Evolutionary conservation across 129 eudicot species (phyloP), one percentile per base, ranked within the genome.

Genomic region (Kitagawia praeruptora): DNA sequence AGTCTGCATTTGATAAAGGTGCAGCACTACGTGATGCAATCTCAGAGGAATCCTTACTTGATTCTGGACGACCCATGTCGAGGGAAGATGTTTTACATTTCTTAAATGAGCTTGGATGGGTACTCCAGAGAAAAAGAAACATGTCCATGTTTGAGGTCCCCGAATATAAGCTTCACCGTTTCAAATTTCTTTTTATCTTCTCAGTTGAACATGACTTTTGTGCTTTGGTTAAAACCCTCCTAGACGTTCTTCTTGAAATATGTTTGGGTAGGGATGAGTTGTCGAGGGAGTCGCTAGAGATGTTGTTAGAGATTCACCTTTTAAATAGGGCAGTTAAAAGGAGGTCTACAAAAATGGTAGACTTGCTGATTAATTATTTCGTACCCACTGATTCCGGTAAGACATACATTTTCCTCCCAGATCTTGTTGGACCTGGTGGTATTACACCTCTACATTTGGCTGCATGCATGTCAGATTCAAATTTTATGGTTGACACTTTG

Each of bases 361-460:
- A 91, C 76, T 74, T 92, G 81, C 98, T 94, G 73, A 11, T 94
- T 63, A 86, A 84, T 44, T 94, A 90, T 78, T 81, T 89, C 0
- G 72, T 89, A 37, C 64, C 66, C 2, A 75, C 70, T 71, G 85
- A 75, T 46, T 9, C 80, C 41, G 85, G 89, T 1, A 81, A 77
- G 85, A 87, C 75, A 66, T 92, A 80, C 71, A 67, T 94, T 75
- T 94, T 94, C 46, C 82, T 82, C 12, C 98, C 98, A 69, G 84
- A 90, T 77, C 83, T 82, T 64, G 86, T 84, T 37, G 98, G 98
- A 76, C 98, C 98, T 51, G 98, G 98, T 23, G 98, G 98, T 71
- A 78, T 94, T 81, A 94, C 98, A 37, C 97, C 98, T 42, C 82
- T 94, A 73, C 98, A 94, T 85, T 79, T 94, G 85, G 97, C 93